Conservation (phyloP, 352 stramenopile genomes). For the Globisporangium carolinianum region DNA sequence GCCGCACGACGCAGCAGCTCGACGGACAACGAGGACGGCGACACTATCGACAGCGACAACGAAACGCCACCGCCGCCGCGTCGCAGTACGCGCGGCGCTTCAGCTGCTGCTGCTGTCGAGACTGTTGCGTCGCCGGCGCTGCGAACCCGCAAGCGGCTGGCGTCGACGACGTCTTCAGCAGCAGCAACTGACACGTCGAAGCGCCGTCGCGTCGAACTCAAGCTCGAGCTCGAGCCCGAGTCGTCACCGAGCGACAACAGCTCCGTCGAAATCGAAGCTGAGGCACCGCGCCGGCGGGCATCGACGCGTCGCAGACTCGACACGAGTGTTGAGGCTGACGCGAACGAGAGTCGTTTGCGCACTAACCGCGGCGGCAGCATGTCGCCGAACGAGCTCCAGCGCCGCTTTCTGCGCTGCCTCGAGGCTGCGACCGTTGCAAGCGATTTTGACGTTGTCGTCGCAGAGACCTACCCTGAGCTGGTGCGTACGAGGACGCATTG, state of each 20-base stretch:
- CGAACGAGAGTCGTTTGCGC: no score
- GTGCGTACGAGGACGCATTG: slow-evolving; percentile 8
- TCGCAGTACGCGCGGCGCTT: slow-evolving; percentile 7
- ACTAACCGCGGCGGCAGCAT: slow-evolving; percentile 1
- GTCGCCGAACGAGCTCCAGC: slow-evolving; percentile 6
- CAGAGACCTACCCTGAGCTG: slow-evolving; percentile 31
- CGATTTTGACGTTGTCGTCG: slow-evolving; percentile 36
- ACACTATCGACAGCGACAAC: slow-evolving; percentile 4
- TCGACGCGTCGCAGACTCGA: slow-evolving; percentile 4
- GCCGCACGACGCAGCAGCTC: neutral
- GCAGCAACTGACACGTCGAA: slow-evolving; percentile 5
- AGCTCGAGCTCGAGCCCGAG: slow-evolving; percentile 5
- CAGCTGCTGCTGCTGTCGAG: neutral
- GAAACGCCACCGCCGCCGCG: slow-evolving; percentile 8
- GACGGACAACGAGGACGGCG: neutral
- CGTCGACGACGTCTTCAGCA: neutral
- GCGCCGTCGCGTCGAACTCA: slow-evolving; percentile 14
- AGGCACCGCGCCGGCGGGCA: neutral
- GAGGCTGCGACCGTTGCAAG: slow-evolving; percentile 8
- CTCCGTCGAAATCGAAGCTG: neutral
- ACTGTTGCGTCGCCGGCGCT: neutral
- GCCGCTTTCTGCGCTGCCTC: slow-evolving; percentile 9
- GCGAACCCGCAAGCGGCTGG: slow-evolving; percentile 6
- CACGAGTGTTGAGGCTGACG: neutral
- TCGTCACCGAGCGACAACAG: slow-evolving; percentile 10